Evolutionary conservation across 257 asterid species (phyloP), one percentile per base, ranked within the genome.

Genomic region (Nicotiana attenuata): DNA sequence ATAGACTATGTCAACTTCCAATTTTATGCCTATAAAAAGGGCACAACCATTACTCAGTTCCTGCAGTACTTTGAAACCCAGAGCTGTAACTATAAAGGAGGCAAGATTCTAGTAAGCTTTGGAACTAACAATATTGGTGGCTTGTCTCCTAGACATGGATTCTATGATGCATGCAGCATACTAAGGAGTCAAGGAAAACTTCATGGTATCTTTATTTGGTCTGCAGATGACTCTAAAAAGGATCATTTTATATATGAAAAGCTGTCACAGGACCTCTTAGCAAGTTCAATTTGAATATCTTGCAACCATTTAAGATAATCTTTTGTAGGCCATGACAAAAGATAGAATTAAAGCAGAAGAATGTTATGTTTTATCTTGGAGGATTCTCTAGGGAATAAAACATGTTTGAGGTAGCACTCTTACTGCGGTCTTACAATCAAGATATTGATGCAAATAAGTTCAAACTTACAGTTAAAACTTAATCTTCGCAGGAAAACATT

Each of bases 161-260:
- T 92, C 84, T 92, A 91, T 26, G 82, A 85, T 52, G 97, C 97
- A 76, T 92, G 93, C 77, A 82, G 81, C 76, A 80, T 45, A 52
- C 88, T 93, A 79, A 86, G 85, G 60, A 76, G 83, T 29, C 84
- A 86, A 65, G 92, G 92, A 69, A 92, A 93, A 45, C 97, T 93
- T 86, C 87, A 88, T 19, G 97, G 97, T 73, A 93, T 92, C 85
- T 93, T 93, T 82, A 87, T 93, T 78, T 92, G 97, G 97, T 91
- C 95, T 55, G 97, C 97, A 28, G 97, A 92, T 86, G 92, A 93
- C 78, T 93, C 97, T 28, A 89, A 85, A 93, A 82, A 88, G 87
- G 85, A 69, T 35, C 78, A 87, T 50, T 93, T 92, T 83, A 26
- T 5, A 56, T 86, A 90, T 63, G 97, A 92, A 86, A 89, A 56